A percentile compares a stretch with the other conserved stretches of the same genome.
Evolutionary conservation across 2,329 filamentous ascomycete species (phyloP).

Genomic region (Fusarium compactum): DNA sequence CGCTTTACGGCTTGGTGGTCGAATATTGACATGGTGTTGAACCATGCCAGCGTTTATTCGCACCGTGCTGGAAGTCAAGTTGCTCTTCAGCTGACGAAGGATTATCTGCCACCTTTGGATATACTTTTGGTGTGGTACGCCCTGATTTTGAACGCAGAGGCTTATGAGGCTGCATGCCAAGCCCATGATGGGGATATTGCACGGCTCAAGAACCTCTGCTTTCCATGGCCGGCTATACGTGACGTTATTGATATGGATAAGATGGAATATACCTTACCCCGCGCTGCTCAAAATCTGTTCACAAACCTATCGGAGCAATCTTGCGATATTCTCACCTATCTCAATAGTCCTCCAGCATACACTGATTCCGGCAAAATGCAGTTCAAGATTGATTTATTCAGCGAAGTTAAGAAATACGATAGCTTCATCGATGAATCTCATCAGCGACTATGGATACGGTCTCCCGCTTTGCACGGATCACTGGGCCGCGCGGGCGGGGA

Average conservation of each 20-base stretch:
- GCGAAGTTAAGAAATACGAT: slow-evolving; percentile 20
- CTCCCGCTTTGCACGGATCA: slow-evolving; percentile 15
- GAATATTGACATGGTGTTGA: slow-evolving; percentile 24
- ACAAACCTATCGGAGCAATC: slow-evolving; percentile 23
- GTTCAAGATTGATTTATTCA: slow-evolving; percentile 17
- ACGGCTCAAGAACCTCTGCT: slow-evolving; percentile 25
- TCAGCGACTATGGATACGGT: slow-evolving; percentile 24
- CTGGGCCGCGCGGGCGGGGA: slow-evolving; percentile 8
- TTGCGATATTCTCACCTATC: slow-evolving; percentile 26
- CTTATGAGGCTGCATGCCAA: slow-evolving; percentile 16
- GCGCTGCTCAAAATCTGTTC: slow-evolving; percentile 28
- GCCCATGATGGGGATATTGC: not conserved
- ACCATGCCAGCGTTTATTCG: slow-evolving; percentile 17
- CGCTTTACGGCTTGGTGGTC: slow-evolving; percentile 32
- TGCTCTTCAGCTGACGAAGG: slow-evolving; percentile 22
- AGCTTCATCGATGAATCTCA: slow-evolving; percentile 16
- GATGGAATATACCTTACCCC: slow-evolving; percentile 16
- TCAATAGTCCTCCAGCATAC: slow-evolving; percentile 26
- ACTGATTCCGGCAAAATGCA: not conserved
- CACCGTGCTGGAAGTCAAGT: slow-evolving; percentile 24
- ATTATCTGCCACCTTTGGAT: slow-evolving; percentile 29
- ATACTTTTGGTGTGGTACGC: slow-evolving; percentile 32
- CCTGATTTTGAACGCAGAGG: slow-evolving; percentile 10
- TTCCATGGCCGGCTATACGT: slow-evolving; percentile 32
- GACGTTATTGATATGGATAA: slow-evolving; percentile 24